Evolutionary conservation across 2,329 filamentous ascomycete genomes (phyloP), one percentile per base, ranked within the genome.

Genomic region (Xylaria sp.): DNA sequence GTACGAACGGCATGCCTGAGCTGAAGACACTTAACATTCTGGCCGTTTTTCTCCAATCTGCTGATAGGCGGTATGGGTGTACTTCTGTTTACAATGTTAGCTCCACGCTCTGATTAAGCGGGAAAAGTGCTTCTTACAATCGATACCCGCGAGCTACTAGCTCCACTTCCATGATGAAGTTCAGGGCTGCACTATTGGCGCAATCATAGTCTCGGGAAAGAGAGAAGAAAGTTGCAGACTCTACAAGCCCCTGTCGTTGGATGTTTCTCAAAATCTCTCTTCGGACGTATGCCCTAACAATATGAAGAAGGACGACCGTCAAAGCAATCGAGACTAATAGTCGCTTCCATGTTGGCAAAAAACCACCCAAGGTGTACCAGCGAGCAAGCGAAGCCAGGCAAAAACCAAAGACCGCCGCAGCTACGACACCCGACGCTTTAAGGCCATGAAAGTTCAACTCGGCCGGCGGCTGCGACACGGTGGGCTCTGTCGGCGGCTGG

Each of bases 1-100:
- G 86, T 87, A 62, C 89, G 90, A 7, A 98, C 84, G n/a, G 88
- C 89, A 71, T 90, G 91, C 70, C 96, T 92, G 46, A 99, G 84
- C 71, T 93, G 89, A 70, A 91, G 84, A 78, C 96, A 99, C 76
- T 94, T 91, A 74, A 94, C 88, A 8, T 86, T 88, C 78, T 97
- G 92, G 52, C 89, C 89, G 69, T 90, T 90, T 74, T 97, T 94
- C 79, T 99, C 96, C 39, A 99, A 85, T 55, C 95, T 90, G 73
- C 92, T 97, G 69, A 98, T 92, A n/a, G 96, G 96, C 7, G 96
- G 95, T 44, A 98, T 82, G 28, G 94, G 95, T 18, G 90, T 91
- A 84, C 93, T 97, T 82, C 93, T 97, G 63, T 69, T 67, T 25
- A 41, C 41, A 51, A 39, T 41, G 20, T 75, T 67, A 76, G 74